Base-by-base conservation (phyloP, 2,329 filamentous ascomycete species). In the Ophiostoma sp. region DNA sequence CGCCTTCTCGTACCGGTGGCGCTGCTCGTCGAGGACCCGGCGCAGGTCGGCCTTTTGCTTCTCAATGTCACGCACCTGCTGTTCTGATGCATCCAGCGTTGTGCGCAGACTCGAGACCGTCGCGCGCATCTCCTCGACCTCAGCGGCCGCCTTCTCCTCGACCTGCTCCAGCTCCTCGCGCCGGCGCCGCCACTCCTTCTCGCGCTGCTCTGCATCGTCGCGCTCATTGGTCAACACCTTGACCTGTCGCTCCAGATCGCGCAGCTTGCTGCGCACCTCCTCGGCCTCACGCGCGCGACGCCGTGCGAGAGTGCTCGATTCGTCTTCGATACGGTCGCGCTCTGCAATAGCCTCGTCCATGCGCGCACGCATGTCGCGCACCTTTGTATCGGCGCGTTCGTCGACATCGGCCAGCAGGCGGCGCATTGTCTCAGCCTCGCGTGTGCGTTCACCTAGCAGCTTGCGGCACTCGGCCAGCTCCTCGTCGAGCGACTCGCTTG, bases 341-440 rank as follows among this genome's bases (percentile, higher is more conserved):
- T 99, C 95, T 76, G 97, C 93, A n/a, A 96, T 85, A 0, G 93
- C 93, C 1, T 91, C 83, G 74, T 98, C 94, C 84, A 98, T 89
- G 2, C 90, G 87, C 69, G 92, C 88, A 67, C 92, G 89, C 88
- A 97, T 95, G 72, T 98, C 94, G 41, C 92, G 88, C 18, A 96
- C 86, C 75, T 92, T 91, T 70, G 82, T 82, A 72, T 98, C 93
- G 1, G 93, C 88, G 9, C 91, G 85, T 70, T 90, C 87, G 76
- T 98, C 92, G 8, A 93, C 91, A 72, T 98, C 94, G 16, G 89
- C 89, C 12, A 99, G 81, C 70, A 98, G 83, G 65, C 93, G 84
- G 45, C 95, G 87, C 93, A 99, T 98, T 0, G 92, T 97, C 80
- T 98, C 94, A 40, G 88, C 91, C 78, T 99, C 95, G 60, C 95